Evolutionary conservation across 2,329 filamentous ascomycete genomes (phyloP).

Genomic region (Coleophoma cylindrospora): DNA sequence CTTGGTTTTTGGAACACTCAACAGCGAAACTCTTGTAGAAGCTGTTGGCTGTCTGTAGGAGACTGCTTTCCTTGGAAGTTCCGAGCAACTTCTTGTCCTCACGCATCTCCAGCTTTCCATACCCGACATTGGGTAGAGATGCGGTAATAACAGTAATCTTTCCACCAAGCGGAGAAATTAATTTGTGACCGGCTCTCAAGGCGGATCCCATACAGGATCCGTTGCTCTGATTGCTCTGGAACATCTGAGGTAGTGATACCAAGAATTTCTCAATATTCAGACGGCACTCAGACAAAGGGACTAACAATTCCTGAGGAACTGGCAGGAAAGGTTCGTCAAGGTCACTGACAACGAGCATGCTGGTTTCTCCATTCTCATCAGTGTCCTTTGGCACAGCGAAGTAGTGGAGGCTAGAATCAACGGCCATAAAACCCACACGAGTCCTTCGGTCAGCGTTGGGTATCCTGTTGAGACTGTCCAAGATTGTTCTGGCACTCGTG

Average conservation of each 20-base stretch:
- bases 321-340: constrained; percentile 95
- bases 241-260: constrained; percentile 90
- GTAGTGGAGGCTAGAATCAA: constrained; percentile 92
- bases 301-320: constrained; percentile 84
- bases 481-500: constrained; percentile 86
- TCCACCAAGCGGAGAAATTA: constrained; percentile 89
- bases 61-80: constrained; percentile 81
- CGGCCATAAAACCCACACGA: constrained; percentile 88
- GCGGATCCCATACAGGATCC: constrained; percentile 95
- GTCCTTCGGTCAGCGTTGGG: constrained; percentile 96
- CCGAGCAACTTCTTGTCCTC: constrained; percentile 96
- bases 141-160: constrained; percentile 92
- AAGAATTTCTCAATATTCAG: constrained; percentile 90
- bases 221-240: constrained; percentile 85
- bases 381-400: constrained; percentile 89
- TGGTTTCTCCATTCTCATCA: constrained; percentile 78
- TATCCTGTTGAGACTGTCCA: constrained; percentile 93
- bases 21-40: constrained; percentile 99
- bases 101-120: constrained; percentile 85
- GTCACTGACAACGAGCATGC: constrained; percentile 91
- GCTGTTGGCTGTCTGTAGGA: constrained; percentile 88
- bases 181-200: constrained; percentile 86
- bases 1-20: constrained; percentile 97
- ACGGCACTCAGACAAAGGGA: constrained; percentile 83
- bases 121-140: constrained; percentile 83